phyloP scores from a whole-genome alignment of 2,329 filamentous ascomycete genomes.

The Colletotrichum sp. region DNA sequence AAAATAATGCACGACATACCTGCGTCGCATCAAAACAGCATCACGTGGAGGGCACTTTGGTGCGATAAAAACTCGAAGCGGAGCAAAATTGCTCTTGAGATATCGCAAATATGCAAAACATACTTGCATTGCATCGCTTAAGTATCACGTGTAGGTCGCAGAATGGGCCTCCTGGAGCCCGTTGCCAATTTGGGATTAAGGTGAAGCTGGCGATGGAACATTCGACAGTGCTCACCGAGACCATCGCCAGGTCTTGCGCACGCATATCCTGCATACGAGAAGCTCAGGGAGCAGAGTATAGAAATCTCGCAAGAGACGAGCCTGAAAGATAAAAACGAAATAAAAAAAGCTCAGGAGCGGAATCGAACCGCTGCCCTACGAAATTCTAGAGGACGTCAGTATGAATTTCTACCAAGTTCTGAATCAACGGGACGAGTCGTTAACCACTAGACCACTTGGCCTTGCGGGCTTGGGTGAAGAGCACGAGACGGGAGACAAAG shows the following conservation, averaged over 20 bases:
- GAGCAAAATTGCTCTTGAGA: constrained; percentile 11
- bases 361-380: background rate
- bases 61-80: background rate
- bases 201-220: background rate
- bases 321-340: background rate
- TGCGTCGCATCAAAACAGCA: constrained; percentile 1
- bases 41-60: constrained; percentile 13
- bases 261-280: background rate
- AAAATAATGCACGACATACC: constrained; percentile 13
- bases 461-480: background rate
- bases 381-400: background rate
- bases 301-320: background rate
- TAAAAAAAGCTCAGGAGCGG: background rate
- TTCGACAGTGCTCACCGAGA: background rate
- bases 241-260: background rate
- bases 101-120: constrained; percentile 22
- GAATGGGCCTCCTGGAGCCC: constrained; percentile 4
- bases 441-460: background rate
- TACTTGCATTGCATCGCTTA: constrained; percentile 13
- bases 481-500: background rate
- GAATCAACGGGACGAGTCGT: background rate
- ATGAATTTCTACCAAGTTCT: background rate
- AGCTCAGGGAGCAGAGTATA: background rate
- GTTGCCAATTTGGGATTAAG: background rate
- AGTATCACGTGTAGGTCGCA: constrained; percentile 19